phyloP scores from a whole-genome alignment of 1,284 basidiomycete genomes.

The Ceratobasidium sp. region DNA sequence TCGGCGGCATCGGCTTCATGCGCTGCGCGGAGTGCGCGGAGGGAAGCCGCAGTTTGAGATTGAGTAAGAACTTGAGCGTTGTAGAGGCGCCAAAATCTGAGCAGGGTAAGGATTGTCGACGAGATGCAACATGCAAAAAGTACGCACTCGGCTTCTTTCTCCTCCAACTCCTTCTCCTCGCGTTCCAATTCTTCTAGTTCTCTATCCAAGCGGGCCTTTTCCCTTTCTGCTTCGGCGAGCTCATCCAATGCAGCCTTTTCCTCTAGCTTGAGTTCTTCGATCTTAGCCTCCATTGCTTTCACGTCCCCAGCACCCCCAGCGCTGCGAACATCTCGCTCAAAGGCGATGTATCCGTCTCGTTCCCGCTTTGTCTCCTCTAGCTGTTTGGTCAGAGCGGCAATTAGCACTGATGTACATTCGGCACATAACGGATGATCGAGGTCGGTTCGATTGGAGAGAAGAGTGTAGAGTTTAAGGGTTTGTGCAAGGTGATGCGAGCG shows the following conservation, averaged over 20 bases:
- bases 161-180: slow-evolving; percentile 80
- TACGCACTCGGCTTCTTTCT: slow-evolving; percentile 83
- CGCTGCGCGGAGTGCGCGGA: slow-evolving; percentile 78
- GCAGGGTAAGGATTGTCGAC: not conserved
- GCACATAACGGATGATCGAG: slow-evolving; percentile 96
- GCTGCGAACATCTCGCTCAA: slow-evolving; percentile 86
- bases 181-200: slow-evolving; percentile 78
- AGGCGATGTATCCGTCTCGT: slow-evolving; percentile 91
- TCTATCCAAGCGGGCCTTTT: slow-evolving; percentile 78
- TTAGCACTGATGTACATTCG: slow-evolving; percentile 89
- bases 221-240: slow-evolving; percentile 77
- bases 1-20: slow-evolving; percentile 78
- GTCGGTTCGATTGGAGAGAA: slow-evolving; percentile 83
- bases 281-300: slow-evolving; percentile 53
- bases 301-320: slow-evolving; percentile 59
- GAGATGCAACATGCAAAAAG: slow-evolving; percentile 37
- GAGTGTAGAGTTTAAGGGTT: slow-evolving; percentile 78
- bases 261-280: slow-evolving; percentile 80
- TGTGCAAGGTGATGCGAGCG: slow-evolving; percentile 79
- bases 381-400: slow-evolving; percentile 81
- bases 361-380: slow-evolving; percentile 93
- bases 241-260: slow-evolving; percentile 79
- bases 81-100: slow-evolving; percentile 86
- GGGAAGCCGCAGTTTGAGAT: slow-evolving; percentile 74
- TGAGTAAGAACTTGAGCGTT: slow-evolving; percentile 76